phyloP scores from a whole-genome alignment of 768 basidiomycete species.

The Suillus placidus region DNA sequence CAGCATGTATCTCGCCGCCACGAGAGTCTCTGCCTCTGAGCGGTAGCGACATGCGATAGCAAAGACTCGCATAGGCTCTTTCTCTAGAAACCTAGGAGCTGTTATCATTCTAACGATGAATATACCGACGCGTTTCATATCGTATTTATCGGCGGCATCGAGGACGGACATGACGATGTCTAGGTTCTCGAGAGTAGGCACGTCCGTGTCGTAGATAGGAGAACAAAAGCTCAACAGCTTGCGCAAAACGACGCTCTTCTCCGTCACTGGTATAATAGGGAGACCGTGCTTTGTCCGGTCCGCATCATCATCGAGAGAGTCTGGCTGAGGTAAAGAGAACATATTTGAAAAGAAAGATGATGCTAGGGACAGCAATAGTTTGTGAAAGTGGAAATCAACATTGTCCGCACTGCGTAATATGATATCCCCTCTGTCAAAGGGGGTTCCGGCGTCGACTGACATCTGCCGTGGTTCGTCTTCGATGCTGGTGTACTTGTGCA shows the following conservation, averaged over 20 bases:
- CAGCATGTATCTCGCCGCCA: constrained; percentile 42
- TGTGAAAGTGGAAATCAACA: constrained; percentile 56
- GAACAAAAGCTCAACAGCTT: constrained; percentile 51
- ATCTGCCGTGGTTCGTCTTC: constrained; percentile 12
- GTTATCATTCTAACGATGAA: constrained; percentile 36
- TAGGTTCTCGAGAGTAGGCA: constrained; percentile 38
- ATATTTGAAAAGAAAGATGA: constrained; percentile 62
- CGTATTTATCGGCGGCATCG: constrained; percentile 52
- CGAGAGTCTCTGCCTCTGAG: constrained; percentile 35
- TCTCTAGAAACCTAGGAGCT: constrained; percentile 34
- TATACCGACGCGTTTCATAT: constrained; percentile 48
- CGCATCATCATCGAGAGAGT: constrained; percentile 27
- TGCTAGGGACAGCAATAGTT: constrained; percentile 53
- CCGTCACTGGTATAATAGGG: constrained; percentile 51
- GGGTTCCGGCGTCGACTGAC: constrained; percentile 36
- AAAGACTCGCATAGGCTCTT: constrained; percentile 40
- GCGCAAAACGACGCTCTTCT: constrained; percentile 44
- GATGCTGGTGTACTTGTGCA: neutral
- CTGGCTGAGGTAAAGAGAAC: constrained; percentile 53
- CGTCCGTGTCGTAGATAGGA: constrained; percentile 43
- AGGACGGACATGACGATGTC: constrained; percentile 45
- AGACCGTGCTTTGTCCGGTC: constrained; percentile 37
- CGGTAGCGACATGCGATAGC: constrained; percentile 41
- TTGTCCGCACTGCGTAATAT: constrained; percentile 57
- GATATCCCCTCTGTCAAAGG: constrained; percentile 58